Base-by-base conservation (phyloP, 768 basidiomycete genomes). In the Boletellus ananas region DNA sequence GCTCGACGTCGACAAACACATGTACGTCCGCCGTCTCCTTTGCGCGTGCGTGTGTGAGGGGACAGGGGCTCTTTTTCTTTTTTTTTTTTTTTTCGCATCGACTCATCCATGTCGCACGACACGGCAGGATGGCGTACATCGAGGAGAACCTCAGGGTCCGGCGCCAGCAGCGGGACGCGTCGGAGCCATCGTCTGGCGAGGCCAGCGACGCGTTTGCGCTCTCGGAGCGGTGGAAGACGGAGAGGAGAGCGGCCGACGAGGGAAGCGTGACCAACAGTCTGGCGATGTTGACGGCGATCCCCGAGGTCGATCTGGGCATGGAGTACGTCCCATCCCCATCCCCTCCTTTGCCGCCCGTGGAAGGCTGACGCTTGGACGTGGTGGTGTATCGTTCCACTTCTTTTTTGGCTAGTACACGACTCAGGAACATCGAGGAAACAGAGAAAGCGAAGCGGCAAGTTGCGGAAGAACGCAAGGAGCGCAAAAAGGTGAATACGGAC, bases 291-390 rank as follows among this genome's bases (percentile, higher is more conserved):
- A 97, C 94, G 14, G 93, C 91, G 33, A 98, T 99, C 59, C 96
- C 95, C 0, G 96, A 98, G 64, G 93, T 98, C 9, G 95, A 99
- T 68, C 77, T 99, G 4, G 96, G 96, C 49, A 96, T 98, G 87
- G 94, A 99, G 94, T 97, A 59, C 59, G 91, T 84, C 31, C 23
- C 0, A 34, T 12, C 3, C 3, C 16, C 14, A 8, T 27, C 25
- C 25, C 4, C 8, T 27, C n/a, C n/a, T n/a, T n/a, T n/a, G n/a
- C n/a, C n/a, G n/a, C n/a, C n/a, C n/a, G n/a, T 27, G 25, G 8
- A 29, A 29, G 3, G 10, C 29, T 29, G 11, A 11, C 29, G 29
- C 29, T 29, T 25, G 23, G 23, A 25, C 23, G 3, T 11, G 29
- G 11, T 11, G 29, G 3, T 29, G 29, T 29, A 3, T 29, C 29